Base-by-base conservation (phyloP, 2,329 filamentous ascomycete genomes). In the Parasarocladium wereldwijsianum region DNA sequence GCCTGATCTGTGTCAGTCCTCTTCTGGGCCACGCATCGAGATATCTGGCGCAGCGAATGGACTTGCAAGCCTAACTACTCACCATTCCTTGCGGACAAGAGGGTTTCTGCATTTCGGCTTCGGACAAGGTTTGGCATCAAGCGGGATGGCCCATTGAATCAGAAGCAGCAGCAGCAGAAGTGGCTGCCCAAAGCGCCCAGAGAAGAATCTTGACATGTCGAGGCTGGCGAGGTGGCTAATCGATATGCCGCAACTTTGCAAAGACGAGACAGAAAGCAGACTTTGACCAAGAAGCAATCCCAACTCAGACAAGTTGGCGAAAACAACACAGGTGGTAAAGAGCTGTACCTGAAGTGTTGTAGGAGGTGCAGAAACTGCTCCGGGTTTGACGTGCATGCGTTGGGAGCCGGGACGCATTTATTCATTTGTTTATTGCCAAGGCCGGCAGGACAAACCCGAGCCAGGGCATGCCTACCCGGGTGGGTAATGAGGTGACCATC, bases 61-160 rank as follows among this genome's bases (percentile, higher is more conserved):
- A 20, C 26, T 29, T 13, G 26, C 26, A 29, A 29, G 26, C 8
- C 17, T 9, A 29, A 13, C 16, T 29, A 23, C 40, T 36, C 26
- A 49, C 49, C 49, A 51, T 36, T 51, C 49, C 17, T 38, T 36
- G 30, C 49, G 47, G 8, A 49, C 38, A 24, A 29, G 19, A 18
- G 26, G 26, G 9, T 18, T 5, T 20, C 12, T 29, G 26, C 26
- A 29, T 20, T 29, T 29, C 9, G 16, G 26, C 26, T 29, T 20
- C 9, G 26, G 17, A 13, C 6, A 29, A 20, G 26, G 26, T 20
- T 18, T 29, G 6, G 26, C 26, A 20, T 12, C 21, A 8, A 29
- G 26, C 16, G 26, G 26, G 10, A 18, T 13, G 17, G 26, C 26
- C 16, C 15, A 29, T 29, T 20, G 26, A 8, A 29, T 7, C 7